Conservation (phyloP, 2,329 filamentous ascomycete species). For the Calycina marina region DNA sequence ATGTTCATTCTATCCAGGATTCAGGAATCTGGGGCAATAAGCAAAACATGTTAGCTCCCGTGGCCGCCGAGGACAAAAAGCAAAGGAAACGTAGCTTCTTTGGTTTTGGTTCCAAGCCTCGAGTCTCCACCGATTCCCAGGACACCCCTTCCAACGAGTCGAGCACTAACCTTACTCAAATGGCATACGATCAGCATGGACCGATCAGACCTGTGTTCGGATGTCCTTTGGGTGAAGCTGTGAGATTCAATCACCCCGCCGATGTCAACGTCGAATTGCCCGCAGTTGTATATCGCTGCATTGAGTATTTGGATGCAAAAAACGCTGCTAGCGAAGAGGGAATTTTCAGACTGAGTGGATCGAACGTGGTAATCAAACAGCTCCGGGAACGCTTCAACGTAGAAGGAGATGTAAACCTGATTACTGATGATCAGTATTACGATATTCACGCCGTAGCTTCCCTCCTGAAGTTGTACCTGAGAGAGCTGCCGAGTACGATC, state of each 20-base stretch:
- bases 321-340: constrained; percentile 77
- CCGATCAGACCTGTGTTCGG: constrained; percentile 67
- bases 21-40: constrained; percentile 77
- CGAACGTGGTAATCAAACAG: constrained; percentile 82
- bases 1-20: constrained; percentile 73
- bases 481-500: constrained; percentile 82
- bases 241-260: constrained; percentile 60
- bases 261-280: constrained; percentile 67
- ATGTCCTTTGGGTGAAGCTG: constrained; percentile 70
- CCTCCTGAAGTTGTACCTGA: constrained; percentile 81
- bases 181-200: constrained; percentile 31
- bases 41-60: constrained; percentile 32
- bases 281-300: constrained; percentile 86
- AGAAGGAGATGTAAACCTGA: constrained; percentile 79
- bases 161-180: constrained; percentile 28
- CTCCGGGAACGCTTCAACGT: constrained; percentile 86
- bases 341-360: constrained; percentile 94
- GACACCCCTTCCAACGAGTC: constrained; percentile 36
- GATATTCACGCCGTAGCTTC: constrained; percentile 95
- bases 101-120: constrained; percentile 48
- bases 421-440: constrained; percentile 72
- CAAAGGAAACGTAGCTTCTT: constrained; percentile 66
- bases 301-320: constrained; percentile 80
- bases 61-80: constrained; percentile 59
- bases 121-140: constrained; percentile 42